phyloP scores from a whole-genome alignment of 192 early-diverging fungal genomes.

The Geosiphon pyriformis region DNA sequence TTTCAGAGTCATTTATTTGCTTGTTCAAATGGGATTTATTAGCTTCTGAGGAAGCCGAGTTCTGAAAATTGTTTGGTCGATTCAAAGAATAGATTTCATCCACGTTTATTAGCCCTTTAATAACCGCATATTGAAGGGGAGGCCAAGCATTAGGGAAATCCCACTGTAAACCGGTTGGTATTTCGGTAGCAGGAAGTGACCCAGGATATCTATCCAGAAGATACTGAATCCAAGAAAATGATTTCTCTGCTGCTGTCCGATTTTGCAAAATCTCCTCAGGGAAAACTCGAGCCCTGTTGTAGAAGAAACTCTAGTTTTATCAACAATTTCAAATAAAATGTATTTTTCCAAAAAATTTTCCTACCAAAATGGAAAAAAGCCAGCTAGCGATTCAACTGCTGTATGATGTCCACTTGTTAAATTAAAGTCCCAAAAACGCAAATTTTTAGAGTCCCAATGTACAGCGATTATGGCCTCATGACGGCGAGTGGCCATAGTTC shows the following conservation, averaged over 20 bases:
- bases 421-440: constrained; percentile 54
- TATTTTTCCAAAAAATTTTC: constrained; percentile 31
- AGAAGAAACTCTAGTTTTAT: constrained; percentile 14
- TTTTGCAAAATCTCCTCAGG: constrained; percentile 24
- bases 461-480: constrained; percentile 44
- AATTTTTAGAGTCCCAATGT: constrained; percentile 43
- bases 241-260: constrained; percentile 25
- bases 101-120: constrained; percentile 41
- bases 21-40: too few relatives aligned
- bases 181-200: constrained; percentile 54
- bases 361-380: constrained; percentile 63
- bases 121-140: constrained; percentile 52
- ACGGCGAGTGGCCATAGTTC: constrained; percentile 32
- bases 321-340: constrained; percentile 61
- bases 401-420: constrained; percentile 32
- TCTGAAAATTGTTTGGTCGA: too few relatives aligned
- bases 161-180: constrained; percentile 64
- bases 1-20: constrained; percentile 4
- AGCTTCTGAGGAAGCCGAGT: too few relatives aligned
- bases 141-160: constrained; percentile 71
- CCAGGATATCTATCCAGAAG: constrained; percentile 46
- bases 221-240: constrained; percentile 36
- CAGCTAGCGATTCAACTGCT: constrained; percentile 40
- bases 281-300: constrained; percentile 25
- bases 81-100: constrained; percentile 11